phyloP scores from a whole-genome alignment of 345 rosid species.

The Arabidopsis arenosa region DNA sequence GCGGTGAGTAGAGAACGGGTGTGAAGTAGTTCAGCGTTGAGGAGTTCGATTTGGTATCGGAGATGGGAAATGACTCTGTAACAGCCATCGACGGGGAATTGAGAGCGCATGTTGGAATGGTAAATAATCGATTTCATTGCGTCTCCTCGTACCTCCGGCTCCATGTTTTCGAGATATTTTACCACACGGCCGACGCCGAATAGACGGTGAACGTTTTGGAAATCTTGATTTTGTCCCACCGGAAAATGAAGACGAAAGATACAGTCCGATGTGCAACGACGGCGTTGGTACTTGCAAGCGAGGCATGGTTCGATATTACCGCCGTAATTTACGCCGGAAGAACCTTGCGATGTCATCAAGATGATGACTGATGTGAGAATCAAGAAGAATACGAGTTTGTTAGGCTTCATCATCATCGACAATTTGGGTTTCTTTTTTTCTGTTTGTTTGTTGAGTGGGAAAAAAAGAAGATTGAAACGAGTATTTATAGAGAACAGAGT shows the following conservation, averaged over 20 bases:
- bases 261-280: neutral
- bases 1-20: neutral
- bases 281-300: neutral
- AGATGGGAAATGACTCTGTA: neutral
- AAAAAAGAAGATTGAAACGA: neutral
- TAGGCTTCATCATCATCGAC: neutral
- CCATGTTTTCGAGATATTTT: neutral
- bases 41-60: neutral
- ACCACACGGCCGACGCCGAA: neutral
- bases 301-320: rapidly evolving
- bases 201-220: neutral
- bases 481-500: neutral
- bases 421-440: neutral
- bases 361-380: neutral
- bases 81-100: neutral
- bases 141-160: neutral
- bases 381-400: neutral
- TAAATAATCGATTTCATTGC: neutral
- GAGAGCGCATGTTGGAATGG: neutral
- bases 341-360: conserved; percentile 1
- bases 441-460: neutral
- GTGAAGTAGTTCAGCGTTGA: neutral
- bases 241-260: neutral
- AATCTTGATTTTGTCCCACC: neutral
- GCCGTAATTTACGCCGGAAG: neutral